Conservation (phyloP, 2,329 filamentous ascomycete species). For the Fusarium mexicanum region DNA sequence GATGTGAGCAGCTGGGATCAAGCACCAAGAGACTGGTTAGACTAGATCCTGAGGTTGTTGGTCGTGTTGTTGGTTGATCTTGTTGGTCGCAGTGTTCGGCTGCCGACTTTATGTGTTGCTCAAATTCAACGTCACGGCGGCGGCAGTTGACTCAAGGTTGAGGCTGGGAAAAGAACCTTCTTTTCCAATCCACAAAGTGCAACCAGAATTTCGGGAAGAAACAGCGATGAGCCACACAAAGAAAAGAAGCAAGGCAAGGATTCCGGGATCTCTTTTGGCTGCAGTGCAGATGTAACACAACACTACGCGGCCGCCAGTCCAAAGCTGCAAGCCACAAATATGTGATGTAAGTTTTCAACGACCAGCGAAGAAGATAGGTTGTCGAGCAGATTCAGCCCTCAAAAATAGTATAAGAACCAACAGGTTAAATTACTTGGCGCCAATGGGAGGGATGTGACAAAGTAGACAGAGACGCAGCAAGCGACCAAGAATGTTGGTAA, state of each 20-base stretch:
- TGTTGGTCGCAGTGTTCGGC: conserved; percentile 9
- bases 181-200: neutral
- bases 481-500: neutral
- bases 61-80: neutral
- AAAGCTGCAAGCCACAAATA: conserved; percentile 31
- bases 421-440: neutral
- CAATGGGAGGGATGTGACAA: conserved; percentile 1
- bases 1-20: conserved; percentile 14
- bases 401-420: neutral
- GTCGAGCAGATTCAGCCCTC: neutral
- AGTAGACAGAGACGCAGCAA: neutral
- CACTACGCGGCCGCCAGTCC: conserved; percentile 7
- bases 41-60: neutral
- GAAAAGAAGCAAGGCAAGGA: conserved; percentile 16
- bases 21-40: conserved; percentile 21
- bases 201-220: conserved; percentile 2
- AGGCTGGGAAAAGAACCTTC: neutral
- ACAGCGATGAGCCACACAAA: conserved; percentile 9
- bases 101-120: neutral
- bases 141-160: neutral
- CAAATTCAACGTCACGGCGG: neutral
- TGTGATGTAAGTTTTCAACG: conserved; percentile 37
- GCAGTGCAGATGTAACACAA: conserved; percentile 33
- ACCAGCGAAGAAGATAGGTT: conserved; percentile 29
- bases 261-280: conserved; percentile 14